A percentile compares a stretch with the other conserved stretches of the same genome.
Evolutionary conservation across 2,329 filamentous ascomycete genomes (phyloP).

Genomic region (Thermomyces lanuginosus): DNA sequence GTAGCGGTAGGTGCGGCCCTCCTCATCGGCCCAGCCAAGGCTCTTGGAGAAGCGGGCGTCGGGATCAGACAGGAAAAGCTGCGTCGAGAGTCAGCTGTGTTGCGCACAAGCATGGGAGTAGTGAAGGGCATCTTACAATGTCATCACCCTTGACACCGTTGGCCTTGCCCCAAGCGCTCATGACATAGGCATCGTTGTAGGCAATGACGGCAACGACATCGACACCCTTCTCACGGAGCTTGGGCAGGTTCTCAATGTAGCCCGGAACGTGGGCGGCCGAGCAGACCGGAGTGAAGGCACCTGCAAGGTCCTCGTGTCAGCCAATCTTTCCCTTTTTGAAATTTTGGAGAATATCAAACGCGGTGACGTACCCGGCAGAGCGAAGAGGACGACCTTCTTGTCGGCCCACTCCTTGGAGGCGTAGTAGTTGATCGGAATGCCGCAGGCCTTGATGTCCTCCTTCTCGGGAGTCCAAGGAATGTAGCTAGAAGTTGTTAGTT

Average conservation of each 20-base stretch:
- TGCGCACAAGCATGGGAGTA: neutral
- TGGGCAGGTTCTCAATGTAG: slow-evolving; percentile 55
- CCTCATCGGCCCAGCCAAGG: slow-evolving; percentile 57
- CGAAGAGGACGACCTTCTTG: slow-evolving; percentile 58
- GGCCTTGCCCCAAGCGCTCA: slow-evolving; percentile 82
- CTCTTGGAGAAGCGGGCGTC: slow-evolving; percentile 58
- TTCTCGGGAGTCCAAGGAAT: slow-evolving; percentile 59
- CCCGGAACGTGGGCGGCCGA: slow-evolving; percentile 64
- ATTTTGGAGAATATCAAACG: neutral
- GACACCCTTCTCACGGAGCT: slow-evolving; percentile 64
- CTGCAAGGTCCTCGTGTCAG: slow-evolving; percentile 14
- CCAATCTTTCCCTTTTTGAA: too few relatives aligned
- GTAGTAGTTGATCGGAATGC: slow-evolving; percentile 60
- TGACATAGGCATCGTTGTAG: slow-evolving; percentile 72
- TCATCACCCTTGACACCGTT: slow-evolving; percentile 59
- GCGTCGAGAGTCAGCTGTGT: slow-evolving; percentile 1
- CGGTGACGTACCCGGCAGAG: slow-evolving; percentile 41
- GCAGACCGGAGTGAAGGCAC: slow-evolving; percentile 78
- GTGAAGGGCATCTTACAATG: slow-evolving; percentile 32
- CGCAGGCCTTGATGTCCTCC: slow-evolving; percentile 56
- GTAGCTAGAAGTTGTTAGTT: slow-evolving; percentile 37
- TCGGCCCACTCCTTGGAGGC: slow-evolving; percentile 59
- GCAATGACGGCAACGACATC: slow-evolving; percentile 69
- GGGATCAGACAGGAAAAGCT: slow-evolving; percentile 63
- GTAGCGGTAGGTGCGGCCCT: slow-evolving; percentile 61